These are phyloP conservation scores for Flagelloscypha sp. DNA, from an alignment of 768 basidiomycete species.

Conservation along the genomic window DNA sequence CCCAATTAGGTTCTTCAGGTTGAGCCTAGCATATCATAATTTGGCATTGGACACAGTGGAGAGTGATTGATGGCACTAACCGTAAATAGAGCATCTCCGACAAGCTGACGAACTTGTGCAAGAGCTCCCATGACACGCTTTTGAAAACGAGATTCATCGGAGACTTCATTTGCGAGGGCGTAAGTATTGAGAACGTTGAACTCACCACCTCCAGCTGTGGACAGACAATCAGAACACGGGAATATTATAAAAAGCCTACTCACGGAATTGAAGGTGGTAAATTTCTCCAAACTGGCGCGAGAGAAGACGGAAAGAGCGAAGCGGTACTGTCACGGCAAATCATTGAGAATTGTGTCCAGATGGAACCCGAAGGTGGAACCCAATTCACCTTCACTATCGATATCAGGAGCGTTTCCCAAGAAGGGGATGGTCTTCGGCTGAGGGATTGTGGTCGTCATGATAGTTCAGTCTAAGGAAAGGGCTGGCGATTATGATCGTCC, in stretches of 20 bases:
- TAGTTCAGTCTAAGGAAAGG: too few relatives aligned
- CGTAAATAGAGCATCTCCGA: conserved; percentile 35
- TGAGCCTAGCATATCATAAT: conserved; percentile 19
- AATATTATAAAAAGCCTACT: conserved; percentile 14
- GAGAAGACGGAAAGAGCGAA: too few relatives aligned
- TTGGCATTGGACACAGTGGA: conserved; percentile 2
- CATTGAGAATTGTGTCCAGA: too few relatives aligned
- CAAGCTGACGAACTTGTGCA: conserved; percentile 24
- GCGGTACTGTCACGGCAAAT: too few relatives aligned
- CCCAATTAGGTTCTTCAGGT: conserved; percentile 38
- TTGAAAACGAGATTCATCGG: conserved; percentile 33
- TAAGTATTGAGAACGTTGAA: conserved; percentile 25
- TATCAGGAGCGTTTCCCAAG: conserved; percentile 36
- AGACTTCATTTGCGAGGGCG: conserved; percentile 31
- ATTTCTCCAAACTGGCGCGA: conserved; percentile 34
- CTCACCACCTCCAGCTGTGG: conserved; percentile 14
- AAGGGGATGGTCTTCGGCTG: conserved; percentile 34
- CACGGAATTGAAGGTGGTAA: conserved; percentile 27
- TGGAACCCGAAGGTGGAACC: too few relatives aligned
- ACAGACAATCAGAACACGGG: neutral
- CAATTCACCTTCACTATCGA: too few relatives aligned
- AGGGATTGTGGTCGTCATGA: conserved; percentile 33
- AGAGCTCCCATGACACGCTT: conserved; percentile 29
- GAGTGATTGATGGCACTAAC: conserved; percentile 12
- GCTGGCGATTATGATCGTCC: too few relatives aligned